Evolutionary conservation across 2,329 filamentous ascomycete genomes (phyloP).

Genomic region (Penicillium sp.): DNA sequence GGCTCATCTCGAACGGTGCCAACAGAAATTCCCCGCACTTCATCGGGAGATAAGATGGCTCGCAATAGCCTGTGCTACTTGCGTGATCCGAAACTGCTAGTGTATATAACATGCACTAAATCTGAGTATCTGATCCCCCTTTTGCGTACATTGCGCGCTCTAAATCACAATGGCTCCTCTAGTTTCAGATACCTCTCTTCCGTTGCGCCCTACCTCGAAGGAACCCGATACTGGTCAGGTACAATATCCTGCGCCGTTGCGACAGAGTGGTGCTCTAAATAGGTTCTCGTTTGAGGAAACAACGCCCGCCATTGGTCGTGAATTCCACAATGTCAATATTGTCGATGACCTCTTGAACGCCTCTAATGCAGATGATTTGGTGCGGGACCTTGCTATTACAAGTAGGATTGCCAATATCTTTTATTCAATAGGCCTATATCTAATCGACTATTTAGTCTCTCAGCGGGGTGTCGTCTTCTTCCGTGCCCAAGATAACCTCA

Average conservation of each 20-base stretch:
- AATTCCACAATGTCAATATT: conserved; percentile 40
- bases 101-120: background rate
- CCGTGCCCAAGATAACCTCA: conserved; percentile 57
- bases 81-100: background rate
- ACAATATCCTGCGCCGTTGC: conserved; percentile 22
- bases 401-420: conserved; percentile 42
- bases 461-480: conserved; percentile 67
- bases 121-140: background rate
- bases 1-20: background rate
- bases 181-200: conserved; percentile 4
- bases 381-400: conserved; percentile 63
- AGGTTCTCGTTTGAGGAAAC: conserved; percentile 41
- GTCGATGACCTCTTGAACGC: conserved; percentile 53
- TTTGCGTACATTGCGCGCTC: background rate
- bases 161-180: conserved; percentile 8
- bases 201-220: conserved; percentile 4
- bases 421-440: background rate
- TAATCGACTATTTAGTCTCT: conserved; percentile 49
- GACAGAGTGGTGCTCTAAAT: conserved; percentile 37
- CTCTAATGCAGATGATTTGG: conserved; percentile 57
- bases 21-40: background rate
- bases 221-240: conserved; percentile 1
- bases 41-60: background rate
- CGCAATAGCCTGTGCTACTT: background rate
- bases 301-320: conserved; percentile 40